Evolutionary conservation across 2,329 filamentous ascomycete genomes (phyloP).

Genomic region (Xylariaceae sp.): DNA sequence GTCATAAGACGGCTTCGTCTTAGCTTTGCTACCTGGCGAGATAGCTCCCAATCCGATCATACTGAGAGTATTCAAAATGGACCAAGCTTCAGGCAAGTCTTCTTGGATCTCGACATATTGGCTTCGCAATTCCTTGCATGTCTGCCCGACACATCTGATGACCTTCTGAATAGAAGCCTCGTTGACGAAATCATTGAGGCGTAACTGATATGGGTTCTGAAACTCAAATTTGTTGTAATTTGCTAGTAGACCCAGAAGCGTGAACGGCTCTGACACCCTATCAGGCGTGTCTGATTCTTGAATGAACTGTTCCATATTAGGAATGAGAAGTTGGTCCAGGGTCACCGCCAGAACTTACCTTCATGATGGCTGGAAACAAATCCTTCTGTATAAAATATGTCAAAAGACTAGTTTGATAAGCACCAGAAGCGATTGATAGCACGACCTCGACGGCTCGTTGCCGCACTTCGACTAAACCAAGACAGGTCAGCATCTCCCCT

Average conservation of each 20-base stretch:
- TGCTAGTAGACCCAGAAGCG: conserved; percentile 78
- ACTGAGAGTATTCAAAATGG: conserved; percentile 70
- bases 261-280: conserved; percentile 69
- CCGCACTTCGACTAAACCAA: conserved; percentile 56
- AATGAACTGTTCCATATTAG: conserved; percentile 56
- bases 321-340: not conserved
- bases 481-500: conserved; percentile 30
- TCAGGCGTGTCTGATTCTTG: conserved; percentile 68
- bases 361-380: conserved; percentile 91
- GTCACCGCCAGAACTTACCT: conserved; percentile 50
- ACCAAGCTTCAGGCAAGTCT: conserved; percentile 88
- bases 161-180: conserved; percentile 81
- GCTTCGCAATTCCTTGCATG: conserved; percentile 63
- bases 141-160: conserved; percentile 68
- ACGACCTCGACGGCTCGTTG: conserved; percentile 77
- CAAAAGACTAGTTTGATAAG: conserved; percentile 89
- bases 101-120: conserved; percentile 85
- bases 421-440: conserved; percentile 82
- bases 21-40: conserved; percentile 62
- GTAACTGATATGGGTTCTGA: conserved; percentile 90
- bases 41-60: conserved; percentile 82
- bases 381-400: conserved; percentile 95
- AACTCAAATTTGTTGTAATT: conserved; percentile 99
- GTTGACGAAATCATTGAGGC: conserved; percentile 93
- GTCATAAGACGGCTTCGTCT: conserved; percentile 56